Conservation (phyloP, 2,329 filamentous ascomycete species). For the Pseudogymnoascus pannorum region DNA sequence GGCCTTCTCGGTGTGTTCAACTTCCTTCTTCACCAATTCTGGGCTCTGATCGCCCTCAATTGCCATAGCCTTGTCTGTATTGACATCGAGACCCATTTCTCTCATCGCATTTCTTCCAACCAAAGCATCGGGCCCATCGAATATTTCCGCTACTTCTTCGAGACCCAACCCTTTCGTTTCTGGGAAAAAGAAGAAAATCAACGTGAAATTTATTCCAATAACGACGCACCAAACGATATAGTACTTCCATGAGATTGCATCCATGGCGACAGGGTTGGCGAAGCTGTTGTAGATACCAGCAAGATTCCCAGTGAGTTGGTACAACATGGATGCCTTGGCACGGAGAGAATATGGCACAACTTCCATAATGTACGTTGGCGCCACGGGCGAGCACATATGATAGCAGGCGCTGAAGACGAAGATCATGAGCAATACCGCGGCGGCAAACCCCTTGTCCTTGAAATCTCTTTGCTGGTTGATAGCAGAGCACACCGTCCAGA, state of each 20-base stretch:
- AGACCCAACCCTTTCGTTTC: slow-evolving; percentile 56
- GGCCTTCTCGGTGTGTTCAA: slow-evolving; percentile 4
- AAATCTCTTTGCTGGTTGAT: slow-evolving; percentile 28
- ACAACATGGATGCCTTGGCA: slow-evolving; percentile 27
- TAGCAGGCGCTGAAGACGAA: slow-evolving; percentile 25
- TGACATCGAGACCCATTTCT: slow-evolving; percentile 1
- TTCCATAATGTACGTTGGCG: slow-evolving; percentile 40
- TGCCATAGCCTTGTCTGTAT: slow-evolving; percentile 3
- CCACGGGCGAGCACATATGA: slow-evolving; percentile 35
- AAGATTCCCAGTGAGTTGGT: slow-evolving; percentile 25
- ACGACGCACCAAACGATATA: slow-evolving; percentile 10
- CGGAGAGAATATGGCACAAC: slow-evolving; percentile 32
- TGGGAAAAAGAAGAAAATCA: slow-evolving; percentile 56
- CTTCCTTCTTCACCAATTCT: background rate
- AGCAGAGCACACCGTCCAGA: slow-evolving; percentile 30
- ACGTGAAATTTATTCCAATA: slow-evolving; percentile 27
- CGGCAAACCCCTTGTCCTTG: slow-evolving; percentile 29
- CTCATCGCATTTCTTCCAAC: slow-evolving; percentile 8
- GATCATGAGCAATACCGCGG: slow-evolving; percentile 31
- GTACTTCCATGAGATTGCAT: slow-evolving; percentile 16
- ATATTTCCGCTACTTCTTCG: slow-evolving; percentile 47
- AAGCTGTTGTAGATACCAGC: slow-evolving; percentile 20
- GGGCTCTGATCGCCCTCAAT: background rate
- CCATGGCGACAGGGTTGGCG: slow-evolving; percentile 15
- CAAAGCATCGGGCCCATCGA: slow-evolving; percentile 12